Conservation (phyloP, 2,329 filamentous ascomycete genomes). For the Phyllosticta capitalensis region DNA sequence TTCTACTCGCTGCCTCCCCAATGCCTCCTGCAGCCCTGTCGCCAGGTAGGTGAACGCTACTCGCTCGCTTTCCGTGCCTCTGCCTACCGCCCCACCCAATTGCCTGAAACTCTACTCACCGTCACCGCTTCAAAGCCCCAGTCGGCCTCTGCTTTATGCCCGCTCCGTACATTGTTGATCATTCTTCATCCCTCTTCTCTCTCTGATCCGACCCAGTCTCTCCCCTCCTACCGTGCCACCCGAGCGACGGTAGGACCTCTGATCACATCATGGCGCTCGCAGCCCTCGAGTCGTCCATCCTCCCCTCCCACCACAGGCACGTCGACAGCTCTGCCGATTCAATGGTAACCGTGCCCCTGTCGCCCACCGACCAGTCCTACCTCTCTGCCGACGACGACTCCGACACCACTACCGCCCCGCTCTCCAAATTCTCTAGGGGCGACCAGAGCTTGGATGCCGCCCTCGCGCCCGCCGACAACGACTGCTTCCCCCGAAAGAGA, state of each 20-base stretch:
- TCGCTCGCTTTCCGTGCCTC: not conserved
- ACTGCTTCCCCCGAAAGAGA: not conserved
- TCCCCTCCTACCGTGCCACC: not conserved
- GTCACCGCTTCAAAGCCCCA: not conserved
- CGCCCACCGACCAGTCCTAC: constrained; percentile 41
- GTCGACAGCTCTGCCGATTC: constrained; percentile 47
- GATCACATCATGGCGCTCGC: constrained; percentile 8
- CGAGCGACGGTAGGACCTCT: constrained; percentile 2
- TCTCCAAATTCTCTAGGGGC: not conserved
- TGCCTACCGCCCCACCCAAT: not conserved
- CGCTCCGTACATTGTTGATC: not conserved
- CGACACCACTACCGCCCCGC: not conserved
- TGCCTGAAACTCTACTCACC: not conserved
- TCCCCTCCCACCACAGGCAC: constrained; percentile 14
- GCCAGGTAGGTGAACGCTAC: not conserved
- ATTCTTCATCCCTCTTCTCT: not conserved
- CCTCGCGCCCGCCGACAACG: not conserved
- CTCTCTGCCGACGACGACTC: constrained; percentile 14
- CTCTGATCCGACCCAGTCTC: not conserved
- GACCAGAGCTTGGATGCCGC: constrained; percentile 3
- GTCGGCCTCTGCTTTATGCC: not conserved
- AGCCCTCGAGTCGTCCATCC: not conserved
- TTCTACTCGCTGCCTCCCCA: not conserved
- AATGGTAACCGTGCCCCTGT: constrained; percentile 68
- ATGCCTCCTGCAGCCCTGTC: not conserved